Evolutionary conservation across 148 eudicot genomes (phyloP).

Genomic region (Diospyros lotus): DNA sequence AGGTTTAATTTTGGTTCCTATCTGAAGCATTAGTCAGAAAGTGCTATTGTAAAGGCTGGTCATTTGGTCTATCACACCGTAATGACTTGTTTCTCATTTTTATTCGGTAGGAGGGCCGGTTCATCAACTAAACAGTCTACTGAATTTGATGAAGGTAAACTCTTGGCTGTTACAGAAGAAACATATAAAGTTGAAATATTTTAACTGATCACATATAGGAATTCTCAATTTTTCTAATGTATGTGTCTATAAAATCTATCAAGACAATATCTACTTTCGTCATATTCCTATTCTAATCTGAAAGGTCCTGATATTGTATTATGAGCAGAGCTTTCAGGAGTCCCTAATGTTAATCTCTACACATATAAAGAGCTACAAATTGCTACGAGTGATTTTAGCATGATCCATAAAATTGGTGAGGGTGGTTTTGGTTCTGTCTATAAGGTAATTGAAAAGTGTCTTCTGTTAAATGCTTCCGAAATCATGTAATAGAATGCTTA

Average conservation of each 20-base stretch:
- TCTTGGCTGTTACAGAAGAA: not conserved
- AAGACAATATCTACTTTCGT: not conserved
- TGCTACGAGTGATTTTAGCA: constrained; percentile 60
- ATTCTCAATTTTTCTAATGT: no score
- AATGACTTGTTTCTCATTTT: constrained; percentile 37
- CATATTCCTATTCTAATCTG: not conserved
- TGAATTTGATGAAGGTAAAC: constrained; percentile 41
- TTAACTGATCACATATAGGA: not conserved
- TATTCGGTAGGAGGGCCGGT: constrained; percentile 19
- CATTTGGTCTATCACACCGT: no score
- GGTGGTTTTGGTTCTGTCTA: constrained; percentile 91
- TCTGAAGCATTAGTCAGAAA: no score
- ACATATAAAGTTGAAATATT: not conserved
- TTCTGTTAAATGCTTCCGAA: not conserved
- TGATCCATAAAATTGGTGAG: constrained; percentile 61
- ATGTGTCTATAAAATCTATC: no score
- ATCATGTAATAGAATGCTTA: not conserved
- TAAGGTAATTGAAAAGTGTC: constrained; percentile 42
- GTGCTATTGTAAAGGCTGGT: no score
- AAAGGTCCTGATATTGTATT: constrained; percentile 17
- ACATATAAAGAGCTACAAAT: constrained; percentile 47
- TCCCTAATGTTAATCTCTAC: constrained; percentile 43
- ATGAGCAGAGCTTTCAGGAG: constrained; percentile 39
- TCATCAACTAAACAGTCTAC: constrained; percentile 14
- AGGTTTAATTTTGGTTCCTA: no score